Percentiles rank a stretch among this genome's conserved stretches.
phyloP scores from a whole-genome alignment of 176 grass and related monocot species.

The Oryza punctata region DNA sequence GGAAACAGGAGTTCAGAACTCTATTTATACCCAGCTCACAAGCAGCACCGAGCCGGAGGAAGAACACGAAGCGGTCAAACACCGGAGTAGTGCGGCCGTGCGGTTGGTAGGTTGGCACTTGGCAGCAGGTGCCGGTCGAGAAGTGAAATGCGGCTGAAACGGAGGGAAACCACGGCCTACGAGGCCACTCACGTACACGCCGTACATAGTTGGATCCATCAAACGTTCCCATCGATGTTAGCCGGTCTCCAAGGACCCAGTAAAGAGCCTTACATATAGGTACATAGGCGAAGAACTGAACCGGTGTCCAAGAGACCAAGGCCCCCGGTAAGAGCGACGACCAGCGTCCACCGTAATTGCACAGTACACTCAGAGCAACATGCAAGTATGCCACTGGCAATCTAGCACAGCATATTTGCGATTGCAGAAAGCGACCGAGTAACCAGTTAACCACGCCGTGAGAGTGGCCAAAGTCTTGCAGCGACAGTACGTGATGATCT shows the following conservation, averaged over 20 bases:
- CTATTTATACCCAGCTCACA: neutral
- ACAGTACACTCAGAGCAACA: neutral
- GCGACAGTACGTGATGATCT: neutral
- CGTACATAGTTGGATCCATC: neutral
- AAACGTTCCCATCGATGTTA: neutral
- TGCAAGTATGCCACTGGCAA: neutral
- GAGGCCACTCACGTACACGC: neutral
- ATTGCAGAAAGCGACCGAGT: neutral
- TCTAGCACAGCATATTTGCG: neutral
- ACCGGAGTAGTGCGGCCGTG: neutral
- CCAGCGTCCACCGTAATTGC: neutral
- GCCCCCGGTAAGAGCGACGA: no score
- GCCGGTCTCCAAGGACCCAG: neutral
- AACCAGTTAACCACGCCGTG: no score
- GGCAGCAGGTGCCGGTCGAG: neutral
- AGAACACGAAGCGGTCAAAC: conserved; percentile 22
- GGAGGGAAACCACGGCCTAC: conserved; percentile 1
- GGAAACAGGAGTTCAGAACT: conserved; percentile 1
- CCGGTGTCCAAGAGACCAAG: neutral
- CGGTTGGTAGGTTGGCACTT: neutral
- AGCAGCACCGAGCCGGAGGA: neutral
- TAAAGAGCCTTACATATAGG: neutral
- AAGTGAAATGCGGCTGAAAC: neutral
- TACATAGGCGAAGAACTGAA: neutral
- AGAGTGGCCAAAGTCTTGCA: neutral